Evolutionary conservation across 2,329 filamentous ascomycete species (phyloP).

Genomic region (Penicillium sp.): DNA sequence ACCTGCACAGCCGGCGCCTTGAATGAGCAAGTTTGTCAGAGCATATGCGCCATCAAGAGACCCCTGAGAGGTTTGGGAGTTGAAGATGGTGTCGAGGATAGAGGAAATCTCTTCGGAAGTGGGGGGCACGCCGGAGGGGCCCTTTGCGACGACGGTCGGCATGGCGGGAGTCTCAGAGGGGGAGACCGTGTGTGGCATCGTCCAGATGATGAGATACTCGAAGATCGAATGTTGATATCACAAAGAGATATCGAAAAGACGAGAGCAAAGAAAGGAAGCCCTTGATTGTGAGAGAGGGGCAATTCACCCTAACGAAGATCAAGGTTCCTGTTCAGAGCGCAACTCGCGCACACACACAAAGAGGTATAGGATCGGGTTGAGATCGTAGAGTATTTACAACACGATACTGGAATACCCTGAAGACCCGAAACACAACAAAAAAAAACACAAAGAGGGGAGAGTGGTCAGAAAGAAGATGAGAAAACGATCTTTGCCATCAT

Average conservation of each 20-base stretch:
- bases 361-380: neutral
- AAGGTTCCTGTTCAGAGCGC: conserved; percentile 2
- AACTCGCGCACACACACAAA: conserved; percentile 7
- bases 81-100: conserved; percentile 67
- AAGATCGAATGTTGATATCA: conserved; percentile 7
- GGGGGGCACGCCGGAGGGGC: conserved; percentile 52
- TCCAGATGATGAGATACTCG: conserved; percentile 18
- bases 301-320: conserved; percentile 6
- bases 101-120: conserved; percentile 65
- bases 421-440: conserved; percentile 8
- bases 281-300: conserved; percentile 8
- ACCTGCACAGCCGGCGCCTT: conserved; percentile 64
- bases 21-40: conserved; percentile 62
- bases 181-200: conserved; percentile 51
- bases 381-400: conserved; percentile 7
- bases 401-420: conserved; percentile 6
- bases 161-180: conserved; percentile 37
- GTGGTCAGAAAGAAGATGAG: conserved; percentile 5
- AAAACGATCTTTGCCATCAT: conserved; percentile 6
- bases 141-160: conserved; percentile 51
- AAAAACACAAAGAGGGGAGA: conserved; percentile 14
- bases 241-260: conserved; percentile 13
- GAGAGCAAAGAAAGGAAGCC: neutral
- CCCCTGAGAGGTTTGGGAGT: conserved; percentile 64
- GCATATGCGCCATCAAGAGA: conserved; percentile 68